Conservation (phyloP, 306 rosid species). For the Quercus mongolica region DNA sequence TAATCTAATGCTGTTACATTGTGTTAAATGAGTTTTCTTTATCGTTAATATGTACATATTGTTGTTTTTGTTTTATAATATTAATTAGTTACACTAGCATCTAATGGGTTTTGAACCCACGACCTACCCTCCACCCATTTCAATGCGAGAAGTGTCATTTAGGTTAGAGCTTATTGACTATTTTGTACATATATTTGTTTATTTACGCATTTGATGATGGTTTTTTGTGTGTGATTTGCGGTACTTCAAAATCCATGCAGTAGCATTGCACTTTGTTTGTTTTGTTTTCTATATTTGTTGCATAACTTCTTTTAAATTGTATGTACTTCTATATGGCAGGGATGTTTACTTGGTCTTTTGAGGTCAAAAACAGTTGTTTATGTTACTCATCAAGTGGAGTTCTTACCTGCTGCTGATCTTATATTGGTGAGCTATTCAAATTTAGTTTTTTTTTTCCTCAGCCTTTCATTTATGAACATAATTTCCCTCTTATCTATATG, state of each 20-base stretch:
- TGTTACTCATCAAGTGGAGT: too few relatives aligned
- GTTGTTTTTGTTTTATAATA: background rate
- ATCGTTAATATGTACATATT: too few relatives aligned
- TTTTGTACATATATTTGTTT: background rate
- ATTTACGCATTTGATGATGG: background rate
- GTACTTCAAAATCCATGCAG: background rate
- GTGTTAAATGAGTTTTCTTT: background rate
- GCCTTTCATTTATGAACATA: background rate
- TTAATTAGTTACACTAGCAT: background rate
- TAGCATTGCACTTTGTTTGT: background rate
- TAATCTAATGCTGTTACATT: background rate
- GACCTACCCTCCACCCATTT: too few relatives aligned
- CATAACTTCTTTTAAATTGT: background rate
- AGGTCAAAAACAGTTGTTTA: background rate
- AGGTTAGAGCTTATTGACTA: too few relatives aligned
- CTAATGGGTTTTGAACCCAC: too few relatives aligned
- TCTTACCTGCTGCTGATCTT: too few relatives aligned
- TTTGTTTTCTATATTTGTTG: background rate
- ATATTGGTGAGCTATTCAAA: too few relatives aligned
- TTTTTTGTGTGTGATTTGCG: background rate
- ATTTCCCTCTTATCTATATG: background rate
- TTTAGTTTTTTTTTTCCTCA: background rate
- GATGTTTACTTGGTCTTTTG: slow-evolving; percentile 71
- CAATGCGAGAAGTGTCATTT: too few relatives aligned
- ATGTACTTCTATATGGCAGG: slow-evolving; percentile 32